Conservation (phyloP, 352 stramenopile species). For the Globisporangium spinosum region DNA sequence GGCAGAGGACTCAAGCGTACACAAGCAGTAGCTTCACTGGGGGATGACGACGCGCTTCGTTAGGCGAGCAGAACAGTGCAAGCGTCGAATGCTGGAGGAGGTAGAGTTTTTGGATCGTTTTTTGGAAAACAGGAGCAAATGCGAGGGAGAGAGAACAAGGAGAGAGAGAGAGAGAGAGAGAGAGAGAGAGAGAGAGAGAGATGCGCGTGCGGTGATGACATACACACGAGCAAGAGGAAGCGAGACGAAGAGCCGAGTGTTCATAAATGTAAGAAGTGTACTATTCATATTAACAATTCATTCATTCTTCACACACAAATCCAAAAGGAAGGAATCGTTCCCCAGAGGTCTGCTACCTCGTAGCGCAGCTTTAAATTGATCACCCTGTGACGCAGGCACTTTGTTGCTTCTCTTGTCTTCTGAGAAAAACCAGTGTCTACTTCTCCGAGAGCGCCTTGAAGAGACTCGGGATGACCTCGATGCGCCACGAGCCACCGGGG, state of each 20-base stretch:
- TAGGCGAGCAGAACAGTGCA: not conserved
- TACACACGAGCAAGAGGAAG: not conserved
- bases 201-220: not conserved
- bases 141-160: not conserved
- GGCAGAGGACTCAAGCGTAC: not conserved
- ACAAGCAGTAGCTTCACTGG: not conserved
- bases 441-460: constrained; percentile 87
- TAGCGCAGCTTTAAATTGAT: not conserved
- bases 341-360: not conserved
- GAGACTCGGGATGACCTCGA: constrained; percentile 81
- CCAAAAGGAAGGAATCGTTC: not conserved
- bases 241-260: not conserved
- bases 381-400: not conserved
- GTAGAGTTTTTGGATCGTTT: constrained; percentile 15
- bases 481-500: constrained; percentile 61
- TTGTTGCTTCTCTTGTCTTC: not conserved
- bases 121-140: not conserved
- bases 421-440: constrained; percentile 23
- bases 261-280: constrained; percentile 17
- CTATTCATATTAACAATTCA: constrained; percentile 14
- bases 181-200: not conserved
- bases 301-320: not conserved
- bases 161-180: not conserved
- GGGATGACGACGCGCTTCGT: not conserved
- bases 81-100: not conserved